Evolutionary conservation across 305 asterid genomes (phyloP).

Genomic region (Solanum hybrid): DNA sequence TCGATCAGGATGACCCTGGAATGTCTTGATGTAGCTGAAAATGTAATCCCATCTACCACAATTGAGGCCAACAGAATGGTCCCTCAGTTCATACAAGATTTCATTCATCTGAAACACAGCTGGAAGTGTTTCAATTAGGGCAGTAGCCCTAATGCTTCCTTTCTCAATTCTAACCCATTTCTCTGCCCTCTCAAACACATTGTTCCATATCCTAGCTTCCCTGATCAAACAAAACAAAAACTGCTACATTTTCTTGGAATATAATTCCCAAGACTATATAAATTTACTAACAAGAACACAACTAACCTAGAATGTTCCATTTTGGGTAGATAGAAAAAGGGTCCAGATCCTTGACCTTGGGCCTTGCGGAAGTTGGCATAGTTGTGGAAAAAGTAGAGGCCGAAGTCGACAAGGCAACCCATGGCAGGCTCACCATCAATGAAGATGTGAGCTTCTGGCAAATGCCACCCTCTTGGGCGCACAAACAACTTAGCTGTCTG

Average conservation of each 20-base stretch:
- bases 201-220: slow-evolving; percentile 87
- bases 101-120: slow-evolving; percentile 94
- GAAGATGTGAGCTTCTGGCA: slow-evolving; percentile 81
- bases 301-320: slow-evolving; percentile 82
- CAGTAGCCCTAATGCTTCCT: slow-evolving; percentile 88
- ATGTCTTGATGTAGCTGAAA: slow-evolving; percentile 86
- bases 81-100: slow-evolving; percentile 62
- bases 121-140: slow-evolving; percentile 79
- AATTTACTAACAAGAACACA: background rate
- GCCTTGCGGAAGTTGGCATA: slow-evolving; percentile 38
- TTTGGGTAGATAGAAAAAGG: slow-evolving; percentile 91
- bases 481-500: slow-evolving; percentile 79
- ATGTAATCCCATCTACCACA: slow-evolving; percentile 96
- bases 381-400: slow-evolving; percentile 86
- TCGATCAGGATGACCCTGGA: slow-evolving; percentile 78
- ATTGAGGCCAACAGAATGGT: slow-evolving; percentile 74
- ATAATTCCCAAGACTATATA: background rate
- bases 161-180: slow-evolving; percentile 48
- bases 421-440: slow-evolving; percentile 83
- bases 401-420: slow-evolving; percentile 75
- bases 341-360: slow-evolving; percentile 75
- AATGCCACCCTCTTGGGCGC: slow-evolving; percentile 93
- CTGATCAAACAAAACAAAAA: slow-evolving; percentile 20
- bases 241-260: background rate
- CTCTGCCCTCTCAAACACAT: slow-evolving; percentile 65